These are phyloP conservation scores for Aphanomyces euteiches DNA, from an alignment of 352 stramenopile genomes.

Conservation along the genomic window DNA sequence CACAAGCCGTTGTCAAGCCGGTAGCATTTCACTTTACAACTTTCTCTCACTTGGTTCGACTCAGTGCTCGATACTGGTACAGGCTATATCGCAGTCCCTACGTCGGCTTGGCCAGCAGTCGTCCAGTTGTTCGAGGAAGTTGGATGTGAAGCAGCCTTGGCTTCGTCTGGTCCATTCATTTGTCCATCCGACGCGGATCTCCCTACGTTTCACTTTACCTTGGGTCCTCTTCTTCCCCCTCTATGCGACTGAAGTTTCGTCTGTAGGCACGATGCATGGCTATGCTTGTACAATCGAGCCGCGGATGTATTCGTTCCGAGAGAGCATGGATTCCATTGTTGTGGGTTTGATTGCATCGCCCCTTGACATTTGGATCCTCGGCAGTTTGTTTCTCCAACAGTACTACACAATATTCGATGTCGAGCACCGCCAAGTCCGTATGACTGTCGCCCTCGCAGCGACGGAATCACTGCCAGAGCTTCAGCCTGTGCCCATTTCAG, in stretches of 20 bases:
- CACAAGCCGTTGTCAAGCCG: constrained; percentile 23
- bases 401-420: constrained; percentile 26
- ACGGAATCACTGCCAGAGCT: neutral
- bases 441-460: neutral
- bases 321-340: neutral
- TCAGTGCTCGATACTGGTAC: constrained; percentile 28
- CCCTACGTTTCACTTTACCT: constrained; percentile 4
- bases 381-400: constrained; percentile 22
- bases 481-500: constrained; percentile 18
- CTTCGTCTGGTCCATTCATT: constrained; percentile 5
- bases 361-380: constrained; percentile 27
- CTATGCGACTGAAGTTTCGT: too few species aligned
- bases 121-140: neutral
- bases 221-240: constrained; percentile 4
- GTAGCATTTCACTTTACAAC: neutral
- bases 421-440: constrained; percentile 4
- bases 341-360: constrained; percentile 23
- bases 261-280: constrained; percentile 15
- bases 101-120: neutral
- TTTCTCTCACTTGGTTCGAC: neutral
- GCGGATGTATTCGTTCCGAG: constrained; percentile 14
- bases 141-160: neutral
- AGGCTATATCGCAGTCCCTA: constrained; percentile 22
- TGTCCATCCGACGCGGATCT: neutral
- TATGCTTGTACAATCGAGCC: constrained; percentile 8